Evolutionary conservation across 805 yeast species (phyloP).

Genomic region (Sugiyamaella mastotermitis): DNA sequence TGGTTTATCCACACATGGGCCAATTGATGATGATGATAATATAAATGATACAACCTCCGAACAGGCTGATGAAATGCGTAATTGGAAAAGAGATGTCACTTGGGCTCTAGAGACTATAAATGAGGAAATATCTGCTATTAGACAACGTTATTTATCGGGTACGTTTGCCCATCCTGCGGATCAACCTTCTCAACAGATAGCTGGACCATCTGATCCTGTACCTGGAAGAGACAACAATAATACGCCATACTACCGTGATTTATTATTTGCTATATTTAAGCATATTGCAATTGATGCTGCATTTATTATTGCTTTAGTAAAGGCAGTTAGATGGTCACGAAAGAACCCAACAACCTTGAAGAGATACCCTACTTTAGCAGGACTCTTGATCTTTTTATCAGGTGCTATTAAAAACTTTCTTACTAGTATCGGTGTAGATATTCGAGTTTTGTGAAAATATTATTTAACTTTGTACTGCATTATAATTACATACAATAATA

Average conservation of each 20-base stretch:
- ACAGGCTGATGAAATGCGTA: conserved; percentile 11
- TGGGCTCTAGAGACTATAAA: conserved; percentile 25
- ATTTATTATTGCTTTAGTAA: conserved; percentile 1
- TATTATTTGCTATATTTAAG: conserved; percentile 1
- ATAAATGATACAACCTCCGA: conserved; percentile 3
- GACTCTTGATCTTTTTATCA: too few relatives aligned
- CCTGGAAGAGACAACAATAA: neutral
- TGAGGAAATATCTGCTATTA: conserved; percentile 23
- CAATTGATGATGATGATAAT: conserved; percentile 1
- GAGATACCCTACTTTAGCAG: too few relatives aligned
- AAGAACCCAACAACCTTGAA: conserved; percentile 9
- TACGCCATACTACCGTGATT: neutral
- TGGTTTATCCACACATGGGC: conserved; percentile 5
- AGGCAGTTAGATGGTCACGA: conserved; percentile 5
- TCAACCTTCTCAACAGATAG: neutral
- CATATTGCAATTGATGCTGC: conserved; percentile 8
- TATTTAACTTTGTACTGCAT: too few relatives aligned
- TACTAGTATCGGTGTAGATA: too few relatives aligned
- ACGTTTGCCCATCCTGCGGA: neutral
- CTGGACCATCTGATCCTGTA: neutral
- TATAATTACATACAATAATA: too few relatives aligned
- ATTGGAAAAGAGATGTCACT: conserved; percentile 23
- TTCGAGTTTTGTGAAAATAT: too few relatives aligned
- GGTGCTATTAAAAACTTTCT: too few relatives aligned
- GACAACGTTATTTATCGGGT: conserved; percentile 10